Evolutionary conservation across 139 green algal species (phyloP), one percentile per base, ranked within the genome.

Genomic region (Chlorella sorokiniana): DNA sequence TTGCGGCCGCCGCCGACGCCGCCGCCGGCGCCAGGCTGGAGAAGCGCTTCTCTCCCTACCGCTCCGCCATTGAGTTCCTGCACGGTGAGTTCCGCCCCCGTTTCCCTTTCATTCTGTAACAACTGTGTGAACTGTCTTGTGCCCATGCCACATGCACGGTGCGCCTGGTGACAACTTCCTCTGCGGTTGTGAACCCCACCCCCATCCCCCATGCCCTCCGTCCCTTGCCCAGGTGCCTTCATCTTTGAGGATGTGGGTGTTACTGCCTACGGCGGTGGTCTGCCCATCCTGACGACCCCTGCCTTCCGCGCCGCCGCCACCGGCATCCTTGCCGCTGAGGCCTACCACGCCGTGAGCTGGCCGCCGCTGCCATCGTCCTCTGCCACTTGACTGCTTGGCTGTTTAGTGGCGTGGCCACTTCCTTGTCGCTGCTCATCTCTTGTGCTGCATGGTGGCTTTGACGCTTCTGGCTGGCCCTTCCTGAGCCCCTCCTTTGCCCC

Each of bases 171-270:
- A n/a, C n/a, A n/a, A n/a, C n/a, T n/a, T n/a, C n/a, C n/a, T n/a
- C 29, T 27, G 4, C 61, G 27, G 6, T 35, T 35, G 3, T 0
- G 1, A 31, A 31, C 62, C 31, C 1, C 22, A 4, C 23, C 4
- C 10, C 6, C n/a, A 31, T n/a, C 31, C 1, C 62, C 31, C 31
- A 31, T 69, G 31, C n/a, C 1, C 8, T 35, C 48, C 14, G 48
- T 56, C 16, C 48, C 14, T n/a, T n/a, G n/a, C n/a, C n/a, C n/a
- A 56, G 48, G 83, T 23, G 89, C 87, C 45, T 92, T 91, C 80
- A 90, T 92, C 75, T 92, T 91, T 77, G 86, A 92, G 83, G 89
- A 93, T 42, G 89, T 93, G 3, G 89, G 88, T 52, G 88, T 90
- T 48, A 89, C 84, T 22, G 88, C 88, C 27, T 91, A 87, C 84